phyloP scores from a whole-genome alignment of 108 stramenopile genomes.

The Conticribra guillardii region DNA sequence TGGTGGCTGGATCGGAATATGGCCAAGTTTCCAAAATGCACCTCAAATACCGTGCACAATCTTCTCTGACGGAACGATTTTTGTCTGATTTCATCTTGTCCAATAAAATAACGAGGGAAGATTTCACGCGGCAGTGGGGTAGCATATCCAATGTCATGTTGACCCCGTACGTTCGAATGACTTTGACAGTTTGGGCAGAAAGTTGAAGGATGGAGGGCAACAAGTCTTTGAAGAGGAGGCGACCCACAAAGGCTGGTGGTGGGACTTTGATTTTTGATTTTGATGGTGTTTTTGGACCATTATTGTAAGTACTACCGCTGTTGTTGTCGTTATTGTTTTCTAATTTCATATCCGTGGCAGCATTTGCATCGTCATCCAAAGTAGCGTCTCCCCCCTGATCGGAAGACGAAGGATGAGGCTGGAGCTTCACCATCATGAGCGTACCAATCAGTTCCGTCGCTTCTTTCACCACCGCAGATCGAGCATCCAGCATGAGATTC shows the following conservation, averaged over 20 bases:
- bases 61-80: slow-evolving; percentile 74
- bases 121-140: slow-evolving; percentile 69
- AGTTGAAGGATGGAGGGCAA: slow-evolving; percentile 66
- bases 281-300: slow-evolving; percentile 4
- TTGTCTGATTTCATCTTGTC: slow-evolving; percentile 76
- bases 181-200: slow-evolving; percentile 81
- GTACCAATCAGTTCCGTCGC: slow-evolving; percentile 58
- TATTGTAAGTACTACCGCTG: neutral
- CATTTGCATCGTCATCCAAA: no score
- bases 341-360: no score
- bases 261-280: slow-evolving; percentile 17
- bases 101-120: slow-evolving; percentile 67
- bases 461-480: slow-evolving; percentile 80
- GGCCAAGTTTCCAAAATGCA: slow-evolving; percentile 67
- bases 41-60: slow-evolving; percentile 74
- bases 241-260: slow-evolving; percentile 44
- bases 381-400: no score
- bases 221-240: slow-evolving; percentile 73
- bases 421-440: slow-evolving; percentile 49
- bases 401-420: slow-evolving; percentile 25
- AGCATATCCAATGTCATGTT: slow-evolving; percentile 59
- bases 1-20: slow-evolving; percentile 2
- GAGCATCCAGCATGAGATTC: slow-evolving; percentile 67
- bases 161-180: slow-evolving; percentile 74
- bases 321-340: no score